Percentiles rank a stretch among this genome's conserved stretches.
Evolutionary conservation across 192 early-diverging fungal species (phyloP).

Genomic region (Gigaspora rosea): DNA sequence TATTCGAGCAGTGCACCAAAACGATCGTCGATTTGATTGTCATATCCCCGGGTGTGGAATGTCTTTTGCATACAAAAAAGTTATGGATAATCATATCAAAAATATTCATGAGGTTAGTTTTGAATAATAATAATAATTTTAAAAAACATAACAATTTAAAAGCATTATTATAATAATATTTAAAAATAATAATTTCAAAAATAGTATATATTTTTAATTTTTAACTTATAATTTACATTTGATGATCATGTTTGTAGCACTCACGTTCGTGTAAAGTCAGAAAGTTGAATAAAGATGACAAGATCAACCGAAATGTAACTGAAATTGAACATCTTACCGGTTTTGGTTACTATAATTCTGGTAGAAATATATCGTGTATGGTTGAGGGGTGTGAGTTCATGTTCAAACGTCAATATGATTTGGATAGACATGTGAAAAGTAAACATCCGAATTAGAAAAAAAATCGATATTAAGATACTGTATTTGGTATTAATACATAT

Average conservation of each 20-base stretch:
- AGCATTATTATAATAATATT: no score
- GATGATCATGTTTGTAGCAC: no score
- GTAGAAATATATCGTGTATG: constrained; percentile 14
- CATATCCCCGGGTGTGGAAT: no score
- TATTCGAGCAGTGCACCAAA: neutral
- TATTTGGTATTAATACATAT: no score
- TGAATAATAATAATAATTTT: no score
- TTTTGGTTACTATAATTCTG: neutral
- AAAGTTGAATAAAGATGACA: no score
- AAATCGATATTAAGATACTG: neutral
- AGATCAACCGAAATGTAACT: neutral
- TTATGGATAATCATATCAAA: neutral
- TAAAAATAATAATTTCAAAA: no score
- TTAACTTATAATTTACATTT: no score
- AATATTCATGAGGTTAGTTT: constrained; percentile 3
- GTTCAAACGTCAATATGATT: constrained; percentile 30
- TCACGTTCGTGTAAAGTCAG: no score
- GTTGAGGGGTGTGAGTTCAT: neutral
- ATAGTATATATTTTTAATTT: no score
- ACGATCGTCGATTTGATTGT: no score
- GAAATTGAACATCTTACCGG: constrained; percentile 25
- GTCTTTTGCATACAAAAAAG: neutral
- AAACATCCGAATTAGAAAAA: constrained; percentile 6
- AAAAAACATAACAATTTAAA: no score
- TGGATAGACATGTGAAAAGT: constrained; percentile 24